Percentiles rank a stretch among this genome's conserved stretches.
These are phyloP conservation scores for Akebia trifoliata DNA, from an alignment of 164 flowering plant species.

Conservation along the genomic window DNA sequence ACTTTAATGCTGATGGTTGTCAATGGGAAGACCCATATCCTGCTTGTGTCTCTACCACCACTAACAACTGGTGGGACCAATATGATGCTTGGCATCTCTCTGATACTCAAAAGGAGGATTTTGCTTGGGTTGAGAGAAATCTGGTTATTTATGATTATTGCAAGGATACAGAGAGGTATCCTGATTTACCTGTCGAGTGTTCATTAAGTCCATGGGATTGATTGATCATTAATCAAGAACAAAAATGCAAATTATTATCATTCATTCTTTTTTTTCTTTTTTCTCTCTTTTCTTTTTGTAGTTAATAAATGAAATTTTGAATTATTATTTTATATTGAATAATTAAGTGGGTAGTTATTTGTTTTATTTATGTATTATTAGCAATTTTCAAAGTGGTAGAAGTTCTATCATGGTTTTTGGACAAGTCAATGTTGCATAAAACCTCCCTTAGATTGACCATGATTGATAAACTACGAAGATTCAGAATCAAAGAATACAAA, in stretches of 20 bases:
- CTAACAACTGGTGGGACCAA: conserved; percentile 89
- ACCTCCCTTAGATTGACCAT: too few relatives aligned
- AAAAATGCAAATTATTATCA: not conserved
- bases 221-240: not conserved
- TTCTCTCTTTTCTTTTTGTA: not conserved
- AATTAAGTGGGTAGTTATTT: too few relatives aligned
- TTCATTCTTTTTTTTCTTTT: not conserved
- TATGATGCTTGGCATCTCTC: conserved; percentile 72
- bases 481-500: too few relatives aligned
- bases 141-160: conserved; percentile 86
- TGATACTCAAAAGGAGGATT: conserved; percentile 59
- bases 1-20: conserved; percentile 77
- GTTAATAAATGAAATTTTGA: too few relatives aligned
- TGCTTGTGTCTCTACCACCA: conserved; percentile 74
- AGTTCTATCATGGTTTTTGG: too few relatives aligned
- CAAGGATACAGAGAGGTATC: conserved; percentile 55
- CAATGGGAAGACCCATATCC: conserved; percentile 91
- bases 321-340: too few relatives aligned
- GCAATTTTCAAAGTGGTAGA: too few relatives aligned
- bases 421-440: too few relatives aligned
- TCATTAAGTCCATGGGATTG: conserved; percentile 66
- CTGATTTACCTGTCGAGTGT: conserved; percentile 66
- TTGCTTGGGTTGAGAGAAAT: conserved; percentile 82
- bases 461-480: too few relatives aligned
- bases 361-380: too few relatives aligned